Base-by-base conservation (phyloP, 371 early-diverging fungal genomes). In the Zychaea mexicana region DNA sequence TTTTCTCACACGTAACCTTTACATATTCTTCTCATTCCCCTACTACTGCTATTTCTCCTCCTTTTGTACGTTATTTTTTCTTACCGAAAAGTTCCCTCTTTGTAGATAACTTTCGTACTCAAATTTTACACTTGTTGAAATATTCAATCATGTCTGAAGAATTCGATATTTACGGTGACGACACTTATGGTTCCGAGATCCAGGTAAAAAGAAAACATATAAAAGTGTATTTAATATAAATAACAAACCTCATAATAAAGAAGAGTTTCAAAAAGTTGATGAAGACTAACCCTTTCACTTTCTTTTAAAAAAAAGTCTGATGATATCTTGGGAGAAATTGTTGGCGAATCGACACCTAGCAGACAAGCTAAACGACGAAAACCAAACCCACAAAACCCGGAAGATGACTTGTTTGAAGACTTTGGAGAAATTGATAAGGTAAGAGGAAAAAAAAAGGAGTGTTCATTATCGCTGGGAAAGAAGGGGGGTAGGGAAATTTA, bases 151-250 rank as follows among this genome's bases (percentile, higher is more conserved):
- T 62, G 62, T 26, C 52, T 13, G 62, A 62, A 64, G 77, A 76
- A 63, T 74, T 76, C 60, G 81, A 81, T 71, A 76, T 81, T 55
- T 81, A 81, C 60, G 71, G 78, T 33, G 81, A 81, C 57, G 77
- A 78, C 32, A 72, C 69, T n/a, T 76, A 76, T 65, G 75, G 36
- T 53, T 30, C 46, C 17, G 64, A 58, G 24, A 55, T 64, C 52
- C 70, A 75, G 63, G 78, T 74, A 65, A 65, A 52, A 24, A 52
- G 52, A 26, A 21, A 24, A 27, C 21, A 0, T 19, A 28, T 52
- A 10, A 24, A 9, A 17, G 31, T 28, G 28, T 17, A 30, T n/a
- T 32, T 56, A n/a, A 32, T 56, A 3, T 56, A n/a, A n/a, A n/a
- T n/a, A n/a, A n/a, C n/a, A n/a, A n/a, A n/a, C n/a, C n/a, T n/a